Evolutionary conservation across 257 asterid genomes (phyloP).

Genomic region (Knoxia roxburghii): DNA sequence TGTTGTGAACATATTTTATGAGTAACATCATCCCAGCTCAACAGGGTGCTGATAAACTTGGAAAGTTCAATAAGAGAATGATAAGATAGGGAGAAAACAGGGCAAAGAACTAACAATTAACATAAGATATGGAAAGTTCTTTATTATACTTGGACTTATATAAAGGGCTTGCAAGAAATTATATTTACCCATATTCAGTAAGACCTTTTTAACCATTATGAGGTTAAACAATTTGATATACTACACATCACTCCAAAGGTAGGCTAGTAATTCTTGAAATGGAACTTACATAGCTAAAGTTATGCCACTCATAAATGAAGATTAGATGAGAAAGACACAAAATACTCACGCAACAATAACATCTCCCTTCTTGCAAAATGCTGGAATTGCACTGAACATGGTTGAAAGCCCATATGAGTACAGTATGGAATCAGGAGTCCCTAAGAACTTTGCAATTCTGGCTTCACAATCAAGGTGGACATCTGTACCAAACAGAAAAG

Average conservation of each 20-base stretch:
- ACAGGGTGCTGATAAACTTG: not conserved
- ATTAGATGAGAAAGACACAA: conserved; percentile 1
- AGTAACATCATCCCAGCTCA: not conserved
- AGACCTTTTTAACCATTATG: not conserved
- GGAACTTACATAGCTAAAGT: not conserved
- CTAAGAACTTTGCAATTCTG: conserved; percentile 82
- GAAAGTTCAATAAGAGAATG: not conserved
- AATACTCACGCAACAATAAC: conserved; percentile 79
- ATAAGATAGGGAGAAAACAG: not conserved
- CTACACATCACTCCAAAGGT: not conserved
- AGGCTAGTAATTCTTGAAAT: not conserved
- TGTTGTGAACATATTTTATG: not conserved
- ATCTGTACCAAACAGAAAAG: conserved; percentile 42
- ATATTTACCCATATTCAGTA: not conserved
- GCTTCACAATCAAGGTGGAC: conserved; percentile 99
- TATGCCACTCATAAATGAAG: not conserved
- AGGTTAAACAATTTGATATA: not conserved
- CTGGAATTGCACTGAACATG: conserved; percentile 96
- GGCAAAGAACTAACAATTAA: not conserved
- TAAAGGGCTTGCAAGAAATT: not conserved
- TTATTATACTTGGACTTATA: not conserved
- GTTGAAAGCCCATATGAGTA: conserved; percentile 94
- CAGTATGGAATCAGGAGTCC: conserved; percentile 88
- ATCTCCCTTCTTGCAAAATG: conserved; percentile 95
- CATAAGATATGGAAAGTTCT: not conserved